Percentiles rank a stretch among this genome's conserved stretches.
Conservation (phyloP, 208 protist genomes). For the Wallacemonas collosoma region DNA sequence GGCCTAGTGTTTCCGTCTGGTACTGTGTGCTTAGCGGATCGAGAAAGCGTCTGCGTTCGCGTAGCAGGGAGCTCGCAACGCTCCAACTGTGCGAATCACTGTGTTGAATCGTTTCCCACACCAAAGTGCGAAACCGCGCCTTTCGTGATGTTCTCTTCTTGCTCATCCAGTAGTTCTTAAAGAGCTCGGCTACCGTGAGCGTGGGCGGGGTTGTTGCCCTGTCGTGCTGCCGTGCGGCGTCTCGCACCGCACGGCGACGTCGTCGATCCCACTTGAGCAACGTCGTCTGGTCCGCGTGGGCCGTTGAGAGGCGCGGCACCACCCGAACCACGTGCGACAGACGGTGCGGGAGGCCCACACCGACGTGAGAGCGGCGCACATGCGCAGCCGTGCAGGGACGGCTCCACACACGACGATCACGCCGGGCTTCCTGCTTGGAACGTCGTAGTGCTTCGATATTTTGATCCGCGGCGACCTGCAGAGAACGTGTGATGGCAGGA, state of each 20-base stretch:
- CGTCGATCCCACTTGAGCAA: not conserved
- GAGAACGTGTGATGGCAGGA: not conserved
- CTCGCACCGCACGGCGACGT: not conserved
- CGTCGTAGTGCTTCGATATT: not conserved
- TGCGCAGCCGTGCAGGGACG: not conserved
- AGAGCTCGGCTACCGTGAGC: too few relatives aligned
- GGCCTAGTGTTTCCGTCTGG: not conserved
- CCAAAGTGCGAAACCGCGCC: not conserved
- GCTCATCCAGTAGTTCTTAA: too few relatives aligned
- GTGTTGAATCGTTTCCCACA: not conserved
- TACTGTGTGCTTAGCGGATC: not conserved
- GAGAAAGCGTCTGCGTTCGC: conserved; percentile 6
- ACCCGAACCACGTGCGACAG: not conserved
- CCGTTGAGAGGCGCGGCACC: not conserved
- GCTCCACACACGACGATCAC: not conserved
- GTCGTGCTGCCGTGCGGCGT: not conserved
- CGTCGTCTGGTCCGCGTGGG: not conserved
- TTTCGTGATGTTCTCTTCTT: not conserved
- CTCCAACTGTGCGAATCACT: not conserved
- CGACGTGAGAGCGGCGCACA: not conserved
- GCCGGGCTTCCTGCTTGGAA: not conserved
- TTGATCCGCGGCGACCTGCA: not conserved
- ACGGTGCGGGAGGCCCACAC: not conserved
- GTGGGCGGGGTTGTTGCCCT: not conserved
- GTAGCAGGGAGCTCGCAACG: not conserved